These are phyloP conservation scores for Venturia carpophila DNA, from an alignment of 2,329 filamentous ascomycete species.

Conservation along the genomic window DNA sequence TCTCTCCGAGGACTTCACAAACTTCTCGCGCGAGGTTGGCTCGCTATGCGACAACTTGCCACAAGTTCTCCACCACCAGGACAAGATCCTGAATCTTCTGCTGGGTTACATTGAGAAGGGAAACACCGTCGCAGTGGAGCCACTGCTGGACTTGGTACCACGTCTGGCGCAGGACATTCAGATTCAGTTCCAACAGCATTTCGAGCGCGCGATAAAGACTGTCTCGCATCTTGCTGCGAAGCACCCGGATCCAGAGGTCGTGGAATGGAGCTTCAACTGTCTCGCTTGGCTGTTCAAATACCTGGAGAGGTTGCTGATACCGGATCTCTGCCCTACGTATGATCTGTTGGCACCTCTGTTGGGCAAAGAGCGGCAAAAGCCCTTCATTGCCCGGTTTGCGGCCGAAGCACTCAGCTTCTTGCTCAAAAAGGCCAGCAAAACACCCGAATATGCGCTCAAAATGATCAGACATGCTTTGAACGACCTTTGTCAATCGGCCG, in stretches of 20 bases:
- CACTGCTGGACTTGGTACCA: constrained; percentile 77
- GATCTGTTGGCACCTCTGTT: constrained; percentile 76
- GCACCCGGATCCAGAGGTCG: constrained; percentile 73
- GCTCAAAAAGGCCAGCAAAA: constrained; percentile 66
- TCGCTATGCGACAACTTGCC: constrained; percentile 82
- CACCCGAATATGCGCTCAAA: constrained; percentile 24
- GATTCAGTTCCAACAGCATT: constrained; percentile 79
- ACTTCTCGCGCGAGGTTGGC: constrained; percentile 66
- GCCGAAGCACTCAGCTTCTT: constrained; percentile 94
- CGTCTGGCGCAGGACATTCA: constrained; percentile 94
- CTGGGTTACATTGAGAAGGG: constrained; percentile 67
- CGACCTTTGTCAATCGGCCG: constrained; percentile 51
- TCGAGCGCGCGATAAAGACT: constrained; percentile 63
- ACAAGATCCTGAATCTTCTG: constrained; percentile 72
- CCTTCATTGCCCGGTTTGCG: constrained; percentile 83
- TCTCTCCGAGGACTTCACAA: constrained; percentile 69
- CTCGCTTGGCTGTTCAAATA: constrained; percentile 97
- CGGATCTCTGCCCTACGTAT: constrained; percentile 77
- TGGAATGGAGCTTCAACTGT: constrained; percentile 94
- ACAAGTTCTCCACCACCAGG: constrained; percentile 85
- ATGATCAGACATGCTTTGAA: constrained; percentile 66
- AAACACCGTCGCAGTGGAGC: constrained; percentile 74
- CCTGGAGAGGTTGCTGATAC: constrained; percentile 75
- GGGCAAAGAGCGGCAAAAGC: constrained; percentile 72
- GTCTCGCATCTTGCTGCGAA: constrained; percentile 72